Evolutionary conservation across 2,329 filamentous ascomycete species (phyloP), one percentile per base, ranked within the genome.

Genomic region (Phialemoniopsis sp.): DNA sequence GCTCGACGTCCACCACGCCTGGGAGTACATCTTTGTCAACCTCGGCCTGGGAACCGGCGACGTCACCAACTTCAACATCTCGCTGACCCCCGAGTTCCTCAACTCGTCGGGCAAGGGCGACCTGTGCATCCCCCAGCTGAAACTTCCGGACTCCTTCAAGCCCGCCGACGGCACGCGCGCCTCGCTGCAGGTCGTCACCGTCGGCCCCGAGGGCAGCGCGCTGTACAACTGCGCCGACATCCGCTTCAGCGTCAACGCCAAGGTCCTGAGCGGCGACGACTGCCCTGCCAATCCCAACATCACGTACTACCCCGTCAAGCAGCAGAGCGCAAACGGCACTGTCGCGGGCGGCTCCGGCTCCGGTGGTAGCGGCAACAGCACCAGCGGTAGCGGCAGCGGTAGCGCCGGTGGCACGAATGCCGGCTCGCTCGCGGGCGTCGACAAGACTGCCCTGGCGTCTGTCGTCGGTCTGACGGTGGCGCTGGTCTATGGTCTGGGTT

Each of bases 201-300:
- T 79, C 34, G 80, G 78, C 19, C 67, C 75, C 16, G 66, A 64
- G 4, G 73, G 69, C 15, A 72, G 69, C 30, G 80, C 83, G 13
- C 63, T 89, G 26, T 89, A 88, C 62, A 85, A 82, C 60, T 90
- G 86, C 59, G 82, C 85, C 54, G 85, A 90, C 51, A 77, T 89
- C 48, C 81, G 76, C 18, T 82, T 90, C 64, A 73, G 70, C 26
- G 63, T 66, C 37, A 63, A 65, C 10, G 68, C 76, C 5, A 64
- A 70, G 14, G 57, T 64, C 8, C 65, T 73, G 13, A 55, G 63
- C 18, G 63, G 57, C 16, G 62, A 64, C 31, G 60, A 71, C 41
- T 88, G 83, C 70, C 64, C 62, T 46, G 85, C 78, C 48, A 71
- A 68, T 46, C 78, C 70, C 9, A 75, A 72, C 28, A 64, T 87